Percentiles rank a stretch among this genome's conserved stretches.
Conservation (phyloP, 2,329 filamentous ascomycete genomes). For the Sclerotinia subarctica region DNA sequence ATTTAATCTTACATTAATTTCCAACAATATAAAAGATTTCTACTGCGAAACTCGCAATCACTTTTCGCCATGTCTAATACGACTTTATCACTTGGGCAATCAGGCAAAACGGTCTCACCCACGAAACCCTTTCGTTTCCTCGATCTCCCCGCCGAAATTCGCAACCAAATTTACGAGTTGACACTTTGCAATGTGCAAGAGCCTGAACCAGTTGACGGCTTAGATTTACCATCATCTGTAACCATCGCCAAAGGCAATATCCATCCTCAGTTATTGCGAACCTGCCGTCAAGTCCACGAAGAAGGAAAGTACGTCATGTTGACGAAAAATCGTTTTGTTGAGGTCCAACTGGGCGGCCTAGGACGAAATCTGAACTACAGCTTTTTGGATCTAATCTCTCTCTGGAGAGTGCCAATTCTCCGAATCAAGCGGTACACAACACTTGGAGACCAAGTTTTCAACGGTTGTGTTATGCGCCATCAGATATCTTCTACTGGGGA, state of each 20-base stretch:
- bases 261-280: not conserved
- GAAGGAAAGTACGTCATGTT: not conserved
- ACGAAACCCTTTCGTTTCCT: not conserved
- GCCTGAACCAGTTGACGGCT: not conserved
- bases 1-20: not conserved
- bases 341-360: not conserved
- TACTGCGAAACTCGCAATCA: not conserved
- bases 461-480: not conserved
- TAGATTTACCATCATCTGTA: not conserved
- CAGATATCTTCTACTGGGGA: not conserved
- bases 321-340: not conserved
- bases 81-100: not conserved
- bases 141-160: not conserved
- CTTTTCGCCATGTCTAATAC: not conserved
- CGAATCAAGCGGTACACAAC: not conserved
- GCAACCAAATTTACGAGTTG: not conserved
- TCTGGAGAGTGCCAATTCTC: not conserved
- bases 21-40: not conserved
- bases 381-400: not conserved
- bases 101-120: no score
- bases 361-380: not conserved
- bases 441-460: not conserved
- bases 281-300: not conserved
- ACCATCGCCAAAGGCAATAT: not conserved
- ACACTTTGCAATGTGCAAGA: not conserved